Conservation (phyloP, 1,139 yeast genomes). For the Saccharomyces pastorianus region DNA sequence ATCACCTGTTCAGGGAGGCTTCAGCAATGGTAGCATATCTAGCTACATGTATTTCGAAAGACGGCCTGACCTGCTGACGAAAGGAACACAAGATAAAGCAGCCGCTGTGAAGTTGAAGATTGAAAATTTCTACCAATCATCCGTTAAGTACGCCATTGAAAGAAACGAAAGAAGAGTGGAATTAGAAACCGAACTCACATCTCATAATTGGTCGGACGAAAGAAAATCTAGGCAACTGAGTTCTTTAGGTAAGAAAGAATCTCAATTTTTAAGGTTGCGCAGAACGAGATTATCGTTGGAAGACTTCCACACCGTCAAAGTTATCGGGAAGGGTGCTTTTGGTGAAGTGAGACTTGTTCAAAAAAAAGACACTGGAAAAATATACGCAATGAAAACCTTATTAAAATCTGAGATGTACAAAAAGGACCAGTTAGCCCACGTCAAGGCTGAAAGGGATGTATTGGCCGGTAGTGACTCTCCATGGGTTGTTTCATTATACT, state of each 20-base stretch:
- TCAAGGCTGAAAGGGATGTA: constrained; percentile 79
- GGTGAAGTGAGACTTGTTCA: constrained; percentile 82
- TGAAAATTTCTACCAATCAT: constrained; percentile 68
- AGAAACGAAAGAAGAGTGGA: constrained; percentile 71
- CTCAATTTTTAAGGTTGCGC: constrained; percentile 65
- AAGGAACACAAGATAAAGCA: constrained; percentile 63
- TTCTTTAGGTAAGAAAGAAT: constrained; percentile 65
- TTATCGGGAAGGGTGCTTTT: constrained; percentile 81
- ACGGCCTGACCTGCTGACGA: constrained; percentile 69
- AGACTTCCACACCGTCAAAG: constrained; percentile 72
- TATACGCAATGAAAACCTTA: constrained; percentile 77
- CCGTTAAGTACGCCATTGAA: constrained; percentile 74
- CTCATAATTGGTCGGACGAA: constrained; percentile 67
- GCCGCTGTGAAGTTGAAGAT: constrained; percentile 62
- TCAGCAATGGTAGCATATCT: constrained; percentile 6
- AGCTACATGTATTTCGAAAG: constrained; percentile 72
- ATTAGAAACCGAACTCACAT: constrained; percentile 55
- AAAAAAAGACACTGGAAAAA: constrained; percentile 72
- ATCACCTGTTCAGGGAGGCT: neutral
- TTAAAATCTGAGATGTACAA: constrained; percentile 76
- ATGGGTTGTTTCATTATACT: constrained; percentile 76
- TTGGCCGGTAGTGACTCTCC: constrained; percentile 80
- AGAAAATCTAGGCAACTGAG: constrained; percentile 66
- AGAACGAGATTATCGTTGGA: constrained; percentile 68
- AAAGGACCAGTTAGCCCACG: constrained; percentile 76